A percentile compares a stretch with the other conserved stretches of the same genome.
phyloP scores from a whole-genome alignment of 441 rosid species.

The Populus hybrid region DNA sequence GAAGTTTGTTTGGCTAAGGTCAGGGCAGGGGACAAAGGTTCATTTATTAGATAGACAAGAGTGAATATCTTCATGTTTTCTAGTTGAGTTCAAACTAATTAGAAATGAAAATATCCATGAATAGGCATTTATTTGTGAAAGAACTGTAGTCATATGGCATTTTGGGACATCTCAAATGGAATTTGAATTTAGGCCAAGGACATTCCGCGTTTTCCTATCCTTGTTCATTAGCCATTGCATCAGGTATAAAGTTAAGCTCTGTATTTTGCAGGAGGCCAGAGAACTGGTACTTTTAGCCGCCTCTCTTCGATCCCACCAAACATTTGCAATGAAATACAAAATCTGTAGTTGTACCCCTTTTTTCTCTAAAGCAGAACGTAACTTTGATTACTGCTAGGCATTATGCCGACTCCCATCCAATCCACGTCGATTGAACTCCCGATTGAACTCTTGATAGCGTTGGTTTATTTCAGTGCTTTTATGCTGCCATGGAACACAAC shows the following conservation, averaged over 20 bases:
- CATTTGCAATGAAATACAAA: background rate
- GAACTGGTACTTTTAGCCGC: background rate
- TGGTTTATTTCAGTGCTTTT: background rate
- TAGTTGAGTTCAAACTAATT: background rate
- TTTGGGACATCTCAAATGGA: background rate
- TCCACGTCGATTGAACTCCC: too few relatives aligned
- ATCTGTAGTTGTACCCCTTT: background rate
- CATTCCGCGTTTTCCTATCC: background rate
- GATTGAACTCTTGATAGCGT: background rate
- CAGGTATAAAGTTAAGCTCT: background rate
- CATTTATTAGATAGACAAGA: background rate
- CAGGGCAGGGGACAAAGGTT: background rate
- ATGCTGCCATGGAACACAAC: background rate
- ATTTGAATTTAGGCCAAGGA: background rate
- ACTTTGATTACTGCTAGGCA: background rate
- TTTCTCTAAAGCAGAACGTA: background rate
- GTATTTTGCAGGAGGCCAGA: background rate
- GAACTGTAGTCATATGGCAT: background rate
- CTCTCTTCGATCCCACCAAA: background rate
- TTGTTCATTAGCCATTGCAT: background rate
- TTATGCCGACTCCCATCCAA: background rate
- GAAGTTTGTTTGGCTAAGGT: background rate
- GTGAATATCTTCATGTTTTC: background rate
- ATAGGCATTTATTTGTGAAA: background rate
- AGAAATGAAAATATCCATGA: background rate